Conservation (phyloP, 352 stramenopile species). For the Phytophthora colocasiae region DNA sequence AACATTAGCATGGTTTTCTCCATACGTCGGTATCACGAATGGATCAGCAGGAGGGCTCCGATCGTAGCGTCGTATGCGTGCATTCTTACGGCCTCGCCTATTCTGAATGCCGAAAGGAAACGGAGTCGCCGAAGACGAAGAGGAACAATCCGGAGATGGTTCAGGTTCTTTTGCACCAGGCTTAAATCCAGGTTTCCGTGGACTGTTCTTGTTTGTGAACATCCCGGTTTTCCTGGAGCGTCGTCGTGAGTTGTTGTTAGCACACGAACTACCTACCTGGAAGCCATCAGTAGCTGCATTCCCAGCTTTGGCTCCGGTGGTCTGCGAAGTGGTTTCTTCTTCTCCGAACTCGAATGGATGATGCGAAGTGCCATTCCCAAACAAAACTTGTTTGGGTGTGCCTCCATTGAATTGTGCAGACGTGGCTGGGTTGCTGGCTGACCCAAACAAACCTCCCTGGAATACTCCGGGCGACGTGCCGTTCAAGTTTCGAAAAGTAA, state of each 20-base stretch:
- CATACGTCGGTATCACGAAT: constrained; percentile 52
- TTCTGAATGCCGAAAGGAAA: constrained; percentile 45
- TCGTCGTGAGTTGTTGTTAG: constrained; percentile 27
- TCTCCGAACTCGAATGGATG: constrained; percentile 36
- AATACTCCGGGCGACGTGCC: not conserved
- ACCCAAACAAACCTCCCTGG: constrained; percentile 9
- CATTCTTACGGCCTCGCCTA: constrained; percentile 36
- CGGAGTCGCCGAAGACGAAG: constrained; percentile 12
- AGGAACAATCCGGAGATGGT: constrained; percentile 17
- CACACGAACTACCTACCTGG: constrained; percentile 29
- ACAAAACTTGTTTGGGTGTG: constrained; percentile 27
- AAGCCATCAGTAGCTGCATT: constrained; percentile 28
- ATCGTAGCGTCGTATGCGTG: constrained; percentile 32
- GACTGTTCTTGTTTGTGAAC: constrained; percentile 44
- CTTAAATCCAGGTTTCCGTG: constrained; percentile 20
- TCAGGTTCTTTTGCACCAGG: constrained; percentile 20
- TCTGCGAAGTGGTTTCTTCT: not conserved
- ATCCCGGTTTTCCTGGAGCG: constrained; percentile 35
- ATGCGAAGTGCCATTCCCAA: constrained; percentile 19
- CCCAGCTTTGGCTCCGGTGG: not conserved
- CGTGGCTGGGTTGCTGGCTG: not conserved
- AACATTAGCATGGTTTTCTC: constrained; percentile 2
- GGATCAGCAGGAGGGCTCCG: constrained; percentile 50
- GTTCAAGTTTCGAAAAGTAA: constrained; percentile 20
- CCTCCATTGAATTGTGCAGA: constrained; percentile 2